phyloP scores from a whole-genome alignment of 768 basidiomycete genomes.

The Butyriboletus loyo region DNA sequence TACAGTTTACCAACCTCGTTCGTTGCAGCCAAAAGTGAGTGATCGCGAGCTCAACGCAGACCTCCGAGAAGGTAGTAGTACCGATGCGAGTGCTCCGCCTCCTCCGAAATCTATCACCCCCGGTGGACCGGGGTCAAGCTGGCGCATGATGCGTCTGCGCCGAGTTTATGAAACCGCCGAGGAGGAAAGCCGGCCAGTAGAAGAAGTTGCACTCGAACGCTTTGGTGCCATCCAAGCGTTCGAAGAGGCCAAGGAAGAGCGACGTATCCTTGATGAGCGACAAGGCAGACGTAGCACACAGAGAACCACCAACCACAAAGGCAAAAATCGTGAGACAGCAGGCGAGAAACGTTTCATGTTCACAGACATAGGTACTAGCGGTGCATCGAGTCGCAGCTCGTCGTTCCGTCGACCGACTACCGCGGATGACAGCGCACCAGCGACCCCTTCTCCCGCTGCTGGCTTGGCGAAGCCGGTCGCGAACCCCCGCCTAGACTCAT shows the following conservation, averaged over 20 bases:
- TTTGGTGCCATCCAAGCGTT: constrained; percentile 86
- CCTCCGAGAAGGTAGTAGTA: constrained; percentile 43
- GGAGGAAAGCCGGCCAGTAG: constrained; percentile 70
- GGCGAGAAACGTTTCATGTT: constrained; percentile 65
- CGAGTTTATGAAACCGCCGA: constrained; percentile 87
- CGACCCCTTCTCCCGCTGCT: constrained; percentile 51
- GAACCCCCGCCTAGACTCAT: constrained; percentile 56
- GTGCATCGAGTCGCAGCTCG: constrained; percentile 72
- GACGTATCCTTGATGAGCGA: constrained; percentile 80
- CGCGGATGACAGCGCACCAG: constrained; percentile 47
- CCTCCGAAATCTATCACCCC: constrained; percentile 56
- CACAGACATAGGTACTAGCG: constrained; percentile 59
- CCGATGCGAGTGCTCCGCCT: constrained; percentile 37
- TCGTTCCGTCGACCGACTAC: constrained; percentile 85
- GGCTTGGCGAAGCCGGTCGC: constrained; percentile 30
- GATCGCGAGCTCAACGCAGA: constrained; percentile 61
- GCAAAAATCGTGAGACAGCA: constrained; percentile 36
- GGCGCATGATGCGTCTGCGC: constrained; percentile 97
- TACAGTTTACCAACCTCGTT: constrained; percentile 5
- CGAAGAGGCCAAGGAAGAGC: constrained; percentile 85
- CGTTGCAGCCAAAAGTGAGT: constrained; percentile 54
- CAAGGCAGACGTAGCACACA: constrained; percentile 49
- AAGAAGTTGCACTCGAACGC: constrained; percentile 82
- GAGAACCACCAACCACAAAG: constrained; percentile 35
- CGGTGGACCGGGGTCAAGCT: constrained; percentile 90